Conservation (phyloP, 2,329 filamentous ascomycete genomes). For the Ophiocordyceps unilateralis region DNA sequence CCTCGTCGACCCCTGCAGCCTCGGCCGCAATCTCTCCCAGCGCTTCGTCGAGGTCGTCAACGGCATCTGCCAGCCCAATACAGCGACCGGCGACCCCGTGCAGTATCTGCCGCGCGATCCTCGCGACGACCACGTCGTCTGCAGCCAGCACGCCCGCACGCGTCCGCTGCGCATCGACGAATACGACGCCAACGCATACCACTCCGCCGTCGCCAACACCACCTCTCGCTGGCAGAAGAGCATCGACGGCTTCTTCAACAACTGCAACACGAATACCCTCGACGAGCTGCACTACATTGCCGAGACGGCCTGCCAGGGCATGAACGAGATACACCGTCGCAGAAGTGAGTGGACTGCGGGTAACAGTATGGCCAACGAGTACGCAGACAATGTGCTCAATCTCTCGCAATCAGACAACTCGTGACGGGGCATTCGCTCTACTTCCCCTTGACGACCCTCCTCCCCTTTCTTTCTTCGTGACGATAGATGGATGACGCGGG, state of each 20-base stretch:
- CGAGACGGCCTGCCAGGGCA: slow-evolving; percentile 24
- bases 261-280: slow-evolving; percentile 25
- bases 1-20: slow-evolving; percentile 22
- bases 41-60: slow-evolving; percentile 28
- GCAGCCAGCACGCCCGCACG: slow-evolving; percentile 9
- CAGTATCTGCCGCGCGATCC: slow-evolving; percentile 15
- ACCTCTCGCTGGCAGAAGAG: slow-evolving; percentile 24
- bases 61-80: slow-evolving; percentile 20
- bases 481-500: neutral
- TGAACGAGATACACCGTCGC: slow-evolving; percentile 23
- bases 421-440: too few relatives aligned
- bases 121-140: slow-evolving; percentile 9
- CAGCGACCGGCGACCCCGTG: slow-evolving; percentile 14
- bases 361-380: slow-evolving; percentile 14
- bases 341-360: slow-evolving; percentile 13
- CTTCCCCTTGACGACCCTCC: too few relatives aligned
- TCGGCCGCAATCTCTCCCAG: slow-evolving; percentile 22
- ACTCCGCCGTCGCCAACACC: slow-evolving; percentile 18
- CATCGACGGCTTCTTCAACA: slow-evolving; percentile 26
- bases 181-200: slow-evolving; percentile 19
- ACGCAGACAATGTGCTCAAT: slow-evolving; percentile 12
- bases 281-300: slow-evolving; percentile 26
- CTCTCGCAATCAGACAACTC: slow-evolving; percentile 2
- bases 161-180: slow-evolving; percentile 13
- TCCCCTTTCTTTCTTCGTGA: neutral